Evolutionary conservation across 2,329 filamentous ascomycete genomes (phyloP), one percentile per base, ranked within the genome.

Genomic region (Epichloe coenophiala): DNA sequence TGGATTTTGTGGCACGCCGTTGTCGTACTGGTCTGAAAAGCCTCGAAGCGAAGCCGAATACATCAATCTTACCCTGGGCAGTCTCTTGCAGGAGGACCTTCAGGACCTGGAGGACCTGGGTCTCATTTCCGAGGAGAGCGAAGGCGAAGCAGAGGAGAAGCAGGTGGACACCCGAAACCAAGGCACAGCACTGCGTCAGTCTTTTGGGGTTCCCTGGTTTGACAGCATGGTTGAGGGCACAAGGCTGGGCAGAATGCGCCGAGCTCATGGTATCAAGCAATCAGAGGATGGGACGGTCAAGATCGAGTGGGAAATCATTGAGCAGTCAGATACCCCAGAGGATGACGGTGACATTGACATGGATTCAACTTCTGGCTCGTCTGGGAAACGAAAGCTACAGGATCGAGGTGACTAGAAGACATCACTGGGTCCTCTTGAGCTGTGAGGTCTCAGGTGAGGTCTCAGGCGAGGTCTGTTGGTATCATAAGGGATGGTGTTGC

Each of bases 1-100:
- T 68, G 90, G 90, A 23, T 94, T 86, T 70, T 95, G 90, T 64
- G 90, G 90, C 48, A 95, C 89, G 0, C 85, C 86, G 12, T 71
- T 96, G 49, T 84, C 84, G 0, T 88, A 84, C 59, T 95, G 88
- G 88, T 84, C 81, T 45, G 89, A 95, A 65, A 68, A 78, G 23
- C 84, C 86, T 0, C 70, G 67, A 1, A 73, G 73, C 48, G 86
- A 93, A 63, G 83, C 84, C 12, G 81, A 89, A 7, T 91, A 78
- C 62, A 88, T 96, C 68, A 83, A 81, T 53, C 71, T 95, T 51
- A 86, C 88, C 0, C 71, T 95, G n/a, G 87, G 87, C 5, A 91
- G 84, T 58, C 71, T 96, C 49, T 63, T 78, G 38, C 75, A 77
- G 5, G 80, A 86, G 50, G 86, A 93, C 61, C 71, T 95, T 48